Conservation (phyloP, 106 monocot genomes). For the Chionographis japonica region DNA sequence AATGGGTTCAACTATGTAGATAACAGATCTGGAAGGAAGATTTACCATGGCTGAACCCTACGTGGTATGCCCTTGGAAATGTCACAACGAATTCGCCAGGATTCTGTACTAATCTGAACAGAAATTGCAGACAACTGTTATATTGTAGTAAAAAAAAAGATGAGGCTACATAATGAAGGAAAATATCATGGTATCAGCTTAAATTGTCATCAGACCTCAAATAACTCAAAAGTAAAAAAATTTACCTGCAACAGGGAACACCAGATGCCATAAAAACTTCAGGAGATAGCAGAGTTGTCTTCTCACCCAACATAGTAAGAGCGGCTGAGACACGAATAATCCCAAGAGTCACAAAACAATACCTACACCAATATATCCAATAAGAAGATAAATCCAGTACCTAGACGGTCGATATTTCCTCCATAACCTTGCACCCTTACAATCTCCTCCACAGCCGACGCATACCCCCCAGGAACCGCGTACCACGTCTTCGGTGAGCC, state of each 20-base stretch:
- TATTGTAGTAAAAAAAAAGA: neutral
- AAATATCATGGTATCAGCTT: no score
- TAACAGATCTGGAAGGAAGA: slow-evolving; percentile 5
- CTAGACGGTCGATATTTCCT: slow-evolving; percentile 60
- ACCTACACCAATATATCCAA: neutral
- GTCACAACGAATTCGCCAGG: slow-evolving; percentile 99
- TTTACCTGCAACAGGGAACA: slow-evolving; percentile 92
- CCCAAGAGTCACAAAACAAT: neutral
- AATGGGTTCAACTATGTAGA: neutral
- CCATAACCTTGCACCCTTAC: slow-evolving; percentile 74
- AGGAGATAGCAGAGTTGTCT: slow-evolving; percentile 89
- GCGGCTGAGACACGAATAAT: slow-evolving; percentile 42
- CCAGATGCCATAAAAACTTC: slow-evolving; percentile 69
- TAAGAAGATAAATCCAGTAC: slow-evolving; percentile 17
- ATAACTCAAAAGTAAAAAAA: neutral
- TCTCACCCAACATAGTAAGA: slow-evolving; percentile 84
- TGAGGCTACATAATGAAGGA: no score
- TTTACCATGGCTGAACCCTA: slow-evolving; percentile 98
- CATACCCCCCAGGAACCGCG: slow-evolving; percentile 71
- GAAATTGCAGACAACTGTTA: slow-evolving; percentile 5
- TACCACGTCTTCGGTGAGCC: slow-evolving; percentile 98
- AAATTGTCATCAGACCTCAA: neutral
- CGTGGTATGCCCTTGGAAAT: slow-evolving; percentile 98
- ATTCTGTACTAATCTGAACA: slow-evolving; percentile 88
- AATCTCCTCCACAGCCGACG: slow-evolving; percentile 64